These are phyloP conservation scores for Torulaspora maleeae DNA, from an alignment of 805 yeast genomes.

Conservation along the genomic window DNA sequence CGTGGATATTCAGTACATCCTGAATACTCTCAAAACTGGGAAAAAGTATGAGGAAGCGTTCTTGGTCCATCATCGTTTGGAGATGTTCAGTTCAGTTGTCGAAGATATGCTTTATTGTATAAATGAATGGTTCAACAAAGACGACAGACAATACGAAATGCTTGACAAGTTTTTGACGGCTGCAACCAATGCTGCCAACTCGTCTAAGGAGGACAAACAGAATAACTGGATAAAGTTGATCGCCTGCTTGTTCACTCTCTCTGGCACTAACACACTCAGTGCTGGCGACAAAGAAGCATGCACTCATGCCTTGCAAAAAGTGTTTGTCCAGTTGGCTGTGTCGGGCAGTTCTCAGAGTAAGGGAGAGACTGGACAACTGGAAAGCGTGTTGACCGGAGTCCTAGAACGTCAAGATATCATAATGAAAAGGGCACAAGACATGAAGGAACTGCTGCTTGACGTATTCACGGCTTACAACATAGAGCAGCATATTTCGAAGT, in stretches of 20 bases:
- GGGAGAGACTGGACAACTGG: constrained; percentile 39
- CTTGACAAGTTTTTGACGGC: constrained; percentile 11
- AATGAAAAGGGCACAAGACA: constrained; percentile 53
- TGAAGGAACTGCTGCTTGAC: constrained; percentile 56
- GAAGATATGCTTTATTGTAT: constrained; percentile 18
- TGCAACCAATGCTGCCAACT: constrained; percentile 17
- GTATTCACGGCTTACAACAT: constrained; percentile 59
- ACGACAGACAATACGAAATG: neutral
- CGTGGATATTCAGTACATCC: constrained; percentile 11
- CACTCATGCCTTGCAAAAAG: constrained; percentile 17
- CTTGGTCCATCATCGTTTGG: constrained; percentile 16
- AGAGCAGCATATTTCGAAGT: constrained; percentile 52
- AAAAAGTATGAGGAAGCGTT: constrained; percentile 22
- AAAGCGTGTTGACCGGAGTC: constrained; percentile 51
- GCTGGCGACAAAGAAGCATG: constrained; percentile 8
- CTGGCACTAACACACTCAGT: constrained; percentile 4
- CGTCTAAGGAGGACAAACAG: constrained; percentile 7
- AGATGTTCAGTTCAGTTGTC: constrained; percentile 18
- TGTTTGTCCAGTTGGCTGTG: constrained; percentile 23
- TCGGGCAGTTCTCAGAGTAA: constrained; percentile 17
- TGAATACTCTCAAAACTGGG: constrained; percentile 9
- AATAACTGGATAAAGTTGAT: constrained; percentile 26
- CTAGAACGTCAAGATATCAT: constrained; percentile 45
- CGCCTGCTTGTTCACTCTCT: constrained; percentile 20
- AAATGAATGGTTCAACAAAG: constrained; percentile 13